A percentile compares a stretch with the other conserved stretches of the same genome.
These are phyloP conservation scores for Geopyxis carbonaria DNA, from an alignment of 495 filamentous ascomycete genomes.

Conservation along the genomic window DNA sequence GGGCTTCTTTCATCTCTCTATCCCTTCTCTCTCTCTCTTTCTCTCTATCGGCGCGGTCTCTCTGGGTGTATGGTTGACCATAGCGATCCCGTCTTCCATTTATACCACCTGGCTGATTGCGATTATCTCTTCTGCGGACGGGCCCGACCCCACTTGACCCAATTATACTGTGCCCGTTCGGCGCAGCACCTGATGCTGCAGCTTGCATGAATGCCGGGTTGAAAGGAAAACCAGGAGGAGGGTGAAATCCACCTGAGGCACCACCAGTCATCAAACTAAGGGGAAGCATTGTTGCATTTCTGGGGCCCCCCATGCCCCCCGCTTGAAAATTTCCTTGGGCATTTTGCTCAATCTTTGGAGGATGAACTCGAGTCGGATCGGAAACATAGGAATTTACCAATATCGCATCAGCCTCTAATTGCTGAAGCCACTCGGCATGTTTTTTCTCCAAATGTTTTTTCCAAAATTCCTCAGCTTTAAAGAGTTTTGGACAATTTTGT, in stretches of 20 bases:
- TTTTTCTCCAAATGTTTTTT: constrained; percentile 95
- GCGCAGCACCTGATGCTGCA: constrained; percentile 4
- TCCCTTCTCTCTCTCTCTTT: constrained; percentile 21
- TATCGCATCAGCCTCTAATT: constrained; percentile 64
- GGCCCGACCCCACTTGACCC: constrained; percentile 27
- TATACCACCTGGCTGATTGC: constrained; percentile 10
- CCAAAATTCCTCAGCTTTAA: constrained; percentile 95
- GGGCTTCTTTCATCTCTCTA: constrained; percentile 25
- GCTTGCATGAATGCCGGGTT: constrained; percentile 25
- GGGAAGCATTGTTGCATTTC: constrained; percentile 16
- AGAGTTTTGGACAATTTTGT: constrained; percentile 85
- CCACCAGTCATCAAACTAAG: constrained; percentile 10
- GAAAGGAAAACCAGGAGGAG: constrained; percentile 70
- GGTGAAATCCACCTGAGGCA: constrained; percentile 42
- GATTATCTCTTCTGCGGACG: constrained; percentile 28
- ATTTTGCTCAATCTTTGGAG: constrained; percentile 92
- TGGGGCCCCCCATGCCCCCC: constrained; percentile 12
- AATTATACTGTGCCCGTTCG: constrained; percentile 14
- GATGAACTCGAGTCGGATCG: constrained; percentile 88
- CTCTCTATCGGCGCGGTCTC: constrained; percentile 33
- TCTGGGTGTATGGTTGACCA: constrained; percentile 30
- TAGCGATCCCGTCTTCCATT: constrained; percentile 28
- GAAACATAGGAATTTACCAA: constrained; percentile 87
- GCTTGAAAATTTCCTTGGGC: constrained; percentile 40
- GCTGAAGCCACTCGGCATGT: constrained; percentile 72